Evolutionary conservation across 208 protist genomes (phyloP), one percentile per base, ranked within the genome.

Genomic region (Leishmania arabica): DNA sequence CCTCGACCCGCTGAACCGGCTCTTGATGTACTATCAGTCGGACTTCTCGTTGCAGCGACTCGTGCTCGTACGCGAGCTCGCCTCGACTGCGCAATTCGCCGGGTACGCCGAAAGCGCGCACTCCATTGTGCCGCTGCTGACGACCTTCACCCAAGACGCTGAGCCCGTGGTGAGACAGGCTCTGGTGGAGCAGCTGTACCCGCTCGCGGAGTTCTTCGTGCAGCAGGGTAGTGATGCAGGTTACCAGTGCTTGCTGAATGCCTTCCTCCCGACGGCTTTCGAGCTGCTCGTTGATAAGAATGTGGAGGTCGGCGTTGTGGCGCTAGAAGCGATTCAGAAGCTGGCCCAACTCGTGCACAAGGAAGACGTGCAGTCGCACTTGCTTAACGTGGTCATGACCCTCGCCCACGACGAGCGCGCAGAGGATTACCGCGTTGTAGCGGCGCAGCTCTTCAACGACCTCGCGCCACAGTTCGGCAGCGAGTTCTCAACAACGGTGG

Each of bases 201-300:
- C 89, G 0, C 79, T 99, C 3, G 90, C 96, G 7, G 42, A 87
- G 76, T 91, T 90, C 73, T 96, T 98, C 76, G 83, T 99, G 1
- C 75, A 92, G 68, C 74, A 92, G 7, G 95, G 95, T 68, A 89
- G 89, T 13, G 95, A 98, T 3, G 83, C 68, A 21, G 95, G 95
- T 7, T 98, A 98, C 72, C 84, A 96, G 53, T 91, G 88, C 58
- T 78, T 98, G 31, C 89, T 98, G 37, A 92, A 88, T 56, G 92
- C 88, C 27, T 92, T 98, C 56, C 87, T 99, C n/a, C 98, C 98
- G 27, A 95, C 96, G 72, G 91, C 88, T 49, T 98, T 98, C 76
- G 96, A 98, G 85, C 84, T 99, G 78, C 86, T 98, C 7, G 96
- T 98, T n/a, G 98, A 99, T 86, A 97, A 98, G 77, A 99, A 98